Base-by-base conservation (phyloP, 2,329 filamentous ascomycete genomes). In the Sarocladium kiliense region DNA sequence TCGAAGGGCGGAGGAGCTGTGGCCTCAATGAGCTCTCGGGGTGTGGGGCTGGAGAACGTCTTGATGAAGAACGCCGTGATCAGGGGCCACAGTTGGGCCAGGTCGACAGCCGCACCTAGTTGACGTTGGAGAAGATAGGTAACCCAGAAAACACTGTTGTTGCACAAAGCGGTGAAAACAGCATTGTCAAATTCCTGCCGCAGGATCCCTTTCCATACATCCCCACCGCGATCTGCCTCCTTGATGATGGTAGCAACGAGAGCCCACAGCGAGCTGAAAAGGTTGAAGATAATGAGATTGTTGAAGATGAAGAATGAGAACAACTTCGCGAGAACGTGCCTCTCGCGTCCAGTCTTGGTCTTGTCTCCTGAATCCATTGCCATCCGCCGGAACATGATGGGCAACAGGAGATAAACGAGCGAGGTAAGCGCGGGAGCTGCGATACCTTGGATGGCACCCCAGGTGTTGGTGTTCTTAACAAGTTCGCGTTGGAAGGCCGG, bases 231-330 rank as follows among this genome's bases (percentile, higher is more conserved):
- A 3, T 77, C 69, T 0, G 82, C 82, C 44, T 79, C 73, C 2
- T 81, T 66, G 45, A 92, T 74, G 36, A 96, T 84, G 3, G 76
- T 76, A 1, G 84, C 74, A 9, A 91, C 76, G 63, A 92, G 91
- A 1, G 77, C 76, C 84, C 90, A 97, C 16, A 91, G 73, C 1
- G 89, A 85, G 44, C 89, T 90, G 70, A 97, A 97, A 14, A 96
- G 77, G 11, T 92, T 97, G 71, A 97, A 97, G 56, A 97, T 86
- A 61, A 99, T 77, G 55, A 99, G 72, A 66, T 97, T 97, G 80
- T 99, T 99, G 78, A 99, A 91, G 54, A 97, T 83, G 71, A 99
- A 99, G 75, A 99, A 99, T 18, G 89, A 82, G 72, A 95, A 99
- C 2, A 99, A 80, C 70, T 96, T 95, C 59, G 84, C 86, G 57